Percentiles rank a stretch among this genome's conserved stretches.
These are phyloP conservation scores for Parathielavia hyrcaniae DNA, from an alignment of 495 filamentous ascomycete genomes.

Conservation along the genomic window DNA sequence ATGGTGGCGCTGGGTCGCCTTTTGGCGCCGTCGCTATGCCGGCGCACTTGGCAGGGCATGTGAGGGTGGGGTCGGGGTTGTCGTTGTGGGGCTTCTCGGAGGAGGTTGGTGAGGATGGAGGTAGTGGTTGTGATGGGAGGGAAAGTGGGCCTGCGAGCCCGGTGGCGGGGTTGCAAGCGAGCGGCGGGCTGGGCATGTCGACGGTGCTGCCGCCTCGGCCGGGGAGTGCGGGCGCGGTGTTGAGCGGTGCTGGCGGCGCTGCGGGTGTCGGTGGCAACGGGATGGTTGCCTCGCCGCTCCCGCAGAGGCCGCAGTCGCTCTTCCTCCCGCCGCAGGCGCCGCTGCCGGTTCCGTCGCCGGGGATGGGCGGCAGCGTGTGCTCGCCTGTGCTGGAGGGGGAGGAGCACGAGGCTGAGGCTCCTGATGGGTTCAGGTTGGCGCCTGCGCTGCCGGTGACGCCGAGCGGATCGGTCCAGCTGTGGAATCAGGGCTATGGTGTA, in stretches of 20 bases:
- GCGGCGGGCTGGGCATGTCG: background rate
- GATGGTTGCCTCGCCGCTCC: conserved; percentile 4
- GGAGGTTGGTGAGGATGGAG: conserved; percentile 4
- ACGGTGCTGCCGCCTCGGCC: background rate
- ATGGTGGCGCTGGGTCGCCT: background rate
- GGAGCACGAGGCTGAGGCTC: conserved; percentile 21
- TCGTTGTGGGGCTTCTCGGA: conserved; percentile 24
- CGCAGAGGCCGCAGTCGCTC: conserved; percentile 15
- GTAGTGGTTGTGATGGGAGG: background rate
- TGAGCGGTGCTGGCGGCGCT: background rate
- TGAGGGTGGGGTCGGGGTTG: conserved; percentile 10
- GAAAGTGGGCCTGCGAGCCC: conserved; percentile 8
- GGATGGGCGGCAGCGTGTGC: conserved; percentile 15
- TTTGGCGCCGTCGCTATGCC: conserved; percentile 7
- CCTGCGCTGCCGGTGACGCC: conserved; percentile 6
- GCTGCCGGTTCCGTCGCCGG: background rate
- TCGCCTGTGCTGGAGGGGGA: conserved; percentile 40
- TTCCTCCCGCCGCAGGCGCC: conserved; percentile 13
- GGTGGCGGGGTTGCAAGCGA: background rate
- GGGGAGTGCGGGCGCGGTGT: conserved; percentile 6
- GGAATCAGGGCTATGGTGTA: background rate
- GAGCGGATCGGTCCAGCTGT: background rate
- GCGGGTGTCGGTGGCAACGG: background rate
- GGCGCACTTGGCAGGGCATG: conserved; percentile 10
- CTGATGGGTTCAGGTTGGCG: conserved; percentile 7